These are phyloP conservation scores for Acacia concinna DNA, from an alignment of 331 rosid genomes.

Conservation along the genomic window DNA sequence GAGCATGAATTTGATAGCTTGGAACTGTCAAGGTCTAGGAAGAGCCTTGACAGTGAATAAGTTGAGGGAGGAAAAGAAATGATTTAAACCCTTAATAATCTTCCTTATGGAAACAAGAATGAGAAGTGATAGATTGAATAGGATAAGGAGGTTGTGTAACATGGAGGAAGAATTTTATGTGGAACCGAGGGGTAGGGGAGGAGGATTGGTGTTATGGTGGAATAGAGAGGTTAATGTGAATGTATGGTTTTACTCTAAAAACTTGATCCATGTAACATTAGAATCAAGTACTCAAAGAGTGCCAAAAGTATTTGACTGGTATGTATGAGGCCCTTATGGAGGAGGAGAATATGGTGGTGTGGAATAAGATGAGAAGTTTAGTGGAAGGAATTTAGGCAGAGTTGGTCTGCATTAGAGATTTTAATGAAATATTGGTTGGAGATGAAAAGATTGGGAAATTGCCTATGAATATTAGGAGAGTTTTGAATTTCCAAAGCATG, in stretches of 20 bases:
- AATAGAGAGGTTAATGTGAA: background rate
- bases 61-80: background rate
- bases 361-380: background rate
- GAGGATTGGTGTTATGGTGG: background rate
- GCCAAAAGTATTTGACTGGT: background rate
- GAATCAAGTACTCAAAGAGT: no score
- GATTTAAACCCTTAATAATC: no score
- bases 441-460: background rate
- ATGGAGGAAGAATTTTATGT: background rate
- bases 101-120: background rate
- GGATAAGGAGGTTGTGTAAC: no score
- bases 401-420: background rate
- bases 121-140: no score
- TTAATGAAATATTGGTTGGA: no score
- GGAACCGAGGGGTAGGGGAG: background rate
- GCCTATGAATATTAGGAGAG: background rate
- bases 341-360: background rate
- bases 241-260: background rate
- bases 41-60: background rate
- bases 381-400: fast-evolving
- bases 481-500: background rate
- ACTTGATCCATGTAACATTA: background rate
- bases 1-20: no score
- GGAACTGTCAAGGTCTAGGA: background rate
- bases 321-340: background rate